Percentiles rank a stretch among this genome's conserved stretches.
Evolutionary conservation across 495 filamentous ascomycete species (phyloP).

Genomic region (Aspergillus egyptiacus): DNA sequence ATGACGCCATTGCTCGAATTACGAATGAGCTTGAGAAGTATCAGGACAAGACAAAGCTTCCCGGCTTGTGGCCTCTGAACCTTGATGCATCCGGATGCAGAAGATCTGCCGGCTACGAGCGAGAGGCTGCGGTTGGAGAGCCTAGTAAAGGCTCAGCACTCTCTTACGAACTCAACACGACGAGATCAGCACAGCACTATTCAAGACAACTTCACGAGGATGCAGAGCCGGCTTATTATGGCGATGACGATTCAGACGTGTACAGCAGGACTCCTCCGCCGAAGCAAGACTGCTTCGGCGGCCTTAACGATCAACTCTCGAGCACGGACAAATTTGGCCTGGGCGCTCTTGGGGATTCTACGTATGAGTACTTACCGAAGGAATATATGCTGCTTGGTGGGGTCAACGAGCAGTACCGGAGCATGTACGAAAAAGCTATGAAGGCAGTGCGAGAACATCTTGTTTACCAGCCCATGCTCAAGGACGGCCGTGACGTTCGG

Average conservation of each 20-base stretch:
- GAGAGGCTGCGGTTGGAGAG: conserved; percentile 6
- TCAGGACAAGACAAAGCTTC: conserved; percentile 67
- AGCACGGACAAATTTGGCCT: conserved; percentile 53
- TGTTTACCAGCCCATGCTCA: conserved; percentile 79
- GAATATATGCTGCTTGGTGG: conserved; percentile 72
- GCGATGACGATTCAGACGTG: not conserved
- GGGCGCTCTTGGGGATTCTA: conserved; percentile 81
- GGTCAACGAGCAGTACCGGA: conserved; percentile 68
- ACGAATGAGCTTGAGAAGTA: conserved; percentile 77
- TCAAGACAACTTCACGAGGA: conserved; percentile 19
- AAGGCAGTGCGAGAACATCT: conserved; percentile 68
- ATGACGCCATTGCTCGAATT: conserved; percentile 90
- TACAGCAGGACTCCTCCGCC: not conserved
- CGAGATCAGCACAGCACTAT: conserved; percentile 15
- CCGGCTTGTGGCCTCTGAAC: conserved; percentile 76
- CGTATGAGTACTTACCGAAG: conserved; percentile 95
- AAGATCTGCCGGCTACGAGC: conserved; percentile 17
- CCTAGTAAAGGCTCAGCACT: not conserved
- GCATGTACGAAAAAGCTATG: conserved; percentile 70
- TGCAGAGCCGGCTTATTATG: conserved; percentile 27
- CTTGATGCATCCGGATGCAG: conserved; percentile 74
- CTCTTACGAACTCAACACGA: conserved; percentile 10
- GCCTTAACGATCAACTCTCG: conserved; percentile 22
- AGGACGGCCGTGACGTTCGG: conserved; percentile 66
- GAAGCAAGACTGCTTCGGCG: conserved; percentile 26